Evolutionary conservation across 176 grass and related monocot species (phyloP), one percentile per base, ranked within the genome.

Genomic region (Oryza glumipatula): DNA sequence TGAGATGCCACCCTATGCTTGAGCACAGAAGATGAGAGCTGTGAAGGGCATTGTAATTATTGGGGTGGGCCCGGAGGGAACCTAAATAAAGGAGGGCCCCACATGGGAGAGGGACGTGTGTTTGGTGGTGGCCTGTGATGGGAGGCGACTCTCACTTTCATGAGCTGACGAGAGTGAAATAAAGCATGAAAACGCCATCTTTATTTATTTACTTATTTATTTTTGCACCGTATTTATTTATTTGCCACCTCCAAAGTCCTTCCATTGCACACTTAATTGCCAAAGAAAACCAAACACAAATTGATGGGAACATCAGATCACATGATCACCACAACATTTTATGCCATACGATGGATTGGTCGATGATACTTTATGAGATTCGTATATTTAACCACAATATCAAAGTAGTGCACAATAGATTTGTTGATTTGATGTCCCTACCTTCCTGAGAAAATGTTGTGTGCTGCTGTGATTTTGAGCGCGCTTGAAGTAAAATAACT

Each of bases 81-180:
- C 88, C 65, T 69, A 91, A 90, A 64, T 22, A 76, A 78, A 83
- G 81, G 73, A 3, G 56, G 90, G 65, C 28, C 90, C 88, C 87
- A 84, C 47, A 9, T 12, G 41, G 24, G 87, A 92, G 80, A 88
- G 80, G 70, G 80, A 89, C 88, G 47, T 76, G 81, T 85, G 84
- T 88, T 86, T 90, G 92, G 68, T 91, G 90, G 74, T 80, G 76
- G 84, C 76, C 72, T 75, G 36, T 78, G 83, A 84, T 49, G 78
- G 49, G 72, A 86, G 89, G 86, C 78, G 83, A 94, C 90, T 91
- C 86, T 93, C 90, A 81, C 92, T 95, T 85, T 92, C 89, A 78
- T 76, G 85, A 78, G 56, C 73, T 49, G 23, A 58, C 44, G 82
- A 88, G 14, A 80, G 79, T 64, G 80, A 87, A 89, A 87, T 85